A percentile compares a stretch with the other conserved stretches of the same genome.
Evolutionary conservation across 345 rosid genomes (phyloP).

Genomic region (Gossypium rotundifolium): DNA sequence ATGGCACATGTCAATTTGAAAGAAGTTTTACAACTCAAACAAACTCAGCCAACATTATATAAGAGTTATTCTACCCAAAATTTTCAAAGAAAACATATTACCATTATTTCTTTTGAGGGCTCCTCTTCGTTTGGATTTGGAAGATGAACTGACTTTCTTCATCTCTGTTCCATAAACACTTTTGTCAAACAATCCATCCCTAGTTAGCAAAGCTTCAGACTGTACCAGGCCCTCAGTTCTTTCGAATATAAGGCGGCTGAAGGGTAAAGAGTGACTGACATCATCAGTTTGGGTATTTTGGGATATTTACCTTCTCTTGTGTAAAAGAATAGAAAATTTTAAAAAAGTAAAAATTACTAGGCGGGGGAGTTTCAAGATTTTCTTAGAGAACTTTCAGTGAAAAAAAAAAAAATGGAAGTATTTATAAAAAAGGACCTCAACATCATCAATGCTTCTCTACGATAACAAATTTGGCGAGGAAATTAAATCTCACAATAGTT

Average conservation of each 20-base stretch:
- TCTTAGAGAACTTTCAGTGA: too few relatives aligned
- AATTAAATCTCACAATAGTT: too few relatives aligned
- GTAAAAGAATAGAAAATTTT: too few relatives aligned
- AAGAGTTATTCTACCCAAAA: neutral
- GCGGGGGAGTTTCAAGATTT: too few relatives aligned
- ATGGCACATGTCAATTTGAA: neutral
- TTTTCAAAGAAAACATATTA: conserved; percentile 20
- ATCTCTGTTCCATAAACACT: conserved; percentile 25
- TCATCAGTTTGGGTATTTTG: too few relatives aligned
- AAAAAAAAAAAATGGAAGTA: too few relatives aligned
- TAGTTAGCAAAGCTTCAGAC: conserved; percentile 82
- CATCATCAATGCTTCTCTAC: too few relatives aligned
- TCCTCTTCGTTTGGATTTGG: conserved; percentile 48
- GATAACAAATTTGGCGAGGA: too few relatives aligned
- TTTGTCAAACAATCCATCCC: conserved; percentile 30
- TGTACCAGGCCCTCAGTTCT: conserved; percentile 76
- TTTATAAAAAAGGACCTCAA: too few relatives aligned
- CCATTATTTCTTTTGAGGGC: conserved; percentile 40
- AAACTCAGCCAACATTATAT: conserved; percentile 3
- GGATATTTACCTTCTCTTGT: too few relatives aligned
- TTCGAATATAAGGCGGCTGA: conserved; percentile 84
- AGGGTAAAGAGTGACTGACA: conserved; percentile 34
- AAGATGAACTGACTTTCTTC: conserved; percentile 32
- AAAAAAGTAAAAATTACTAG: too few relatives aligned
- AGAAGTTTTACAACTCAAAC: neutral